Evolutionary conservation across 257 asterid species (phyloP).

Genomic region (Fraxinus cuspidata): DNA sequence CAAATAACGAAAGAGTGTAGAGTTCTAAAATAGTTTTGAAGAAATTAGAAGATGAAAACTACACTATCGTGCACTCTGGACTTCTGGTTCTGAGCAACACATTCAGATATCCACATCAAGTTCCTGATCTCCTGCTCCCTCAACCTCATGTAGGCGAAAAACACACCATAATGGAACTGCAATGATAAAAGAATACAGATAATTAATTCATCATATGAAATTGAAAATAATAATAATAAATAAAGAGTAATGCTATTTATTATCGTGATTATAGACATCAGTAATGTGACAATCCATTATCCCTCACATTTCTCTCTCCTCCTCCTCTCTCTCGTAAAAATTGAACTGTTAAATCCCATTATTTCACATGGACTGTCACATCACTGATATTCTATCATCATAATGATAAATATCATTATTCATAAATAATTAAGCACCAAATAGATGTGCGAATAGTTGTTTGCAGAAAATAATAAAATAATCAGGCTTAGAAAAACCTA

Average conservation of each 20-base stretch:
- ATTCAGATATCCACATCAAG: conserved; percentile 97
- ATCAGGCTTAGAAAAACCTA: neutral
- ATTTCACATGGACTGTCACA: no score
- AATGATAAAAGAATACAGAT: conserved; percentile 19
- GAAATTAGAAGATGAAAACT: conserved; percentile 68
- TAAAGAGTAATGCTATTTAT: neutral
- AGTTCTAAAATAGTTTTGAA: neutral
- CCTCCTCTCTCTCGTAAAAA: no score
- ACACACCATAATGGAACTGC: conserved; percentile 91
- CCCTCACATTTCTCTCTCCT: no score
- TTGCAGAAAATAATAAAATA: neutral
- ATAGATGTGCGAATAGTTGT: neutral
- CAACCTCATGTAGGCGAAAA: conserved; percentile 86
- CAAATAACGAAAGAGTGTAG: neutral
- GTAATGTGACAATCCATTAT: no score
- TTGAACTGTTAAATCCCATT: no score
- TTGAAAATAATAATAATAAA: neutral
- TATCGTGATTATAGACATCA: no score
- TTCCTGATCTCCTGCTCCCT: conserved; percentile 97
- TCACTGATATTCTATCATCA: no score
- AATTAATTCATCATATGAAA: neutral
- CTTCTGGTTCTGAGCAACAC: conserved; percentile 95
- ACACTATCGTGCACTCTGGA: conserved; percentile 92
- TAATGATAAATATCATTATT: no score
- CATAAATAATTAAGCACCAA: neutral